A percentile compares a stretch with the other conserved stretches of the same genome.
Evolutionary conservation across 2,329 filamentous ascomycete species (phyloP).

Genomic region (Coniella vitis): DNA sequence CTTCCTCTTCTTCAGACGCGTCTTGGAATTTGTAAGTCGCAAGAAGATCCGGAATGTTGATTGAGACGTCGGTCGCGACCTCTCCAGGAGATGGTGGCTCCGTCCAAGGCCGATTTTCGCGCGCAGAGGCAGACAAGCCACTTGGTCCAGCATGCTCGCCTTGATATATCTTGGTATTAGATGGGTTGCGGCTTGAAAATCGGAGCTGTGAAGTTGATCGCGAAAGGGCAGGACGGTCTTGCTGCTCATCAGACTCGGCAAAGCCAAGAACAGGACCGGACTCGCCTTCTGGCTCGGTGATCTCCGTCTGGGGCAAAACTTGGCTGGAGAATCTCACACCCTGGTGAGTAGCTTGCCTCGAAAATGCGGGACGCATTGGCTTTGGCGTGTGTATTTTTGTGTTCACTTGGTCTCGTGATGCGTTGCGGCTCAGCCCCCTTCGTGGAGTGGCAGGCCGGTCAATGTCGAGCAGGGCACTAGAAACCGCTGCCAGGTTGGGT

Average conservation of each 20-base stretch:
- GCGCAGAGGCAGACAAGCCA: conserved; percentile 54
- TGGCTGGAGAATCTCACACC: conserved; percentile 63
- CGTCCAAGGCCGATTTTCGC: conserved; percentile 35
- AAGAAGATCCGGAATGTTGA: conserved; percentile 39
- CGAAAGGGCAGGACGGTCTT: conserved; percentile 33
- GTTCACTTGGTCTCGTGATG: background rate
- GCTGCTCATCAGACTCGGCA: conserved; percentile 36
- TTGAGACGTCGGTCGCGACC: conserved; percentile 26
- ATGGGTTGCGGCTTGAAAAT: conserved; percentile 57
- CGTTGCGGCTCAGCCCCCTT: conserved; percentile 4
- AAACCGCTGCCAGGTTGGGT: conserved; percentile 2
- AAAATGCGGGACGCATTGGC: conserved; percentile 38
- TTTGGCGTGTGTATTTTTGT: conserved; percentile 12
- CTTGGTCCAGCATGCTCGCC: conserved; percentile 53
- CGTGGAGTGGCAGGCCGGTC: conserved; percentile 2
- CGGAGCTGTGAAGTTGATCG: conserved; percentile 45
- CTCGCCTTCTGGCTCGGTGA: conserved; percentile 54
- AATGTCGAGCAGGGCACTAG: conserved; percentile 3
- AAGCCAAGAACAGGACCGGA: conserved; percentile 71
- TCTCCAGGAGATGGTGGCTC: conserved; percentile 31
- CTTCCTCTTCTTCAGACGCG: conserved; percentile 22
- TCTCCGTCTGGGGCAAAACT: conserved; percentile 62
- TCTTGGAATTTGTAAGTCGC: conserved; percentile 30
- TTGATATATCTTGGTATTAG: conserved; percentile 48
- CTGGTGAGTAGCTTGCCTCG: conserved; percentile 42